phyloP scores from a whole-genome alignment of 176 grass and related monocot species.

The Musa itinerans region DNA sequence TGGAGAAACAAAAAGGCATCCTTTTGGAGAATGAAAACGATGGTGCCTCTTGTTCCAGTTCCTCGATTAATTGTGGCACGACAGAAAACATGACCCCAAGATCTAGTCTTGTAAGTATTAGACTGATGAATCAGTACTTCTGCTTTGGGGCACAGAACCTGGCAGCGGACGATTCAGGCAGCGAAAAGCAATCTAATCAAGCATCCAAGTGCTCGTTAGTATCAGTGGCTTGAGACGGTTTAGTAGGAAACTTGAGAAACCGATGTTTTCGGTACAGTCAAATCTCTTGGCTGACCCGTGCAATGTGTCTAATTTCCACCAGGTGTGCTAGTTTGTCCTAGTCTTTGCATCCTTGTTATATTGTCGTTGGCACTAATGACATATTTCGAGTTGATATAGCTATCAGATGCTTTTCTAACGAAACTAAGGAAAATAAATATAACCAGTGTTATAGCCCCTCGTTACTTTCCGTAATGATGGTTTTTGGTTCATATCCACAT shows the following conservation, averaged over 20 bases:
- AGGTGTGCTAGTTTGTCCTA: too few species aligned
- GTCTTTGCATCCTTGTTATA: too few species aligned
- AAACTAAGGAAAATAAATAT: background rate
- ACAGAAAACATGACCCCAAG: slow-evolving; percentile 22
- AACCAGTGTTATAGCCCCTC: background rate
- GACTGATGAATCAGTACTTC: slow-evolving; percentile 67
- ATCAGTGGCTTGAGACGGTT: slow-evolving; percentile 40
- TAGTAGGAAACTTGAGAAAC: background rate
- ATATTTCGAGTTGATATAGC: background rate
- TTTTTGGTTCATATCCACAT: too few species aligned
- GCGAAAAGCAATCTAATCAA: slow-evolving; percentile 30
- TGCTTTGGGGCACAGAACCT: slow-evolving; percentile 84
- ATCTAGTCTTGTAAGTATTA: slow-evolving; percentile 35
- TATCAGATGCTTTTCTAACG: background rate
- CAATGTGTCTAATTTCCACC: background rate
- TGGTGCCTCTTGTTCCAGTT: slow-evolving; percentile 63
- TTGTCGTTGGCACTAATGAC: too few species aligned
- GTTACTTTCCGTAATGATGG: too few species aligned
- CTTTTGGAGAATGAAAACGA: background rate
- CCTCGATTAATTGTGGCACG: slow-evolving; percentile 21
- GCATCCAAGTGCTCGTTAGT: slow-evolving; percentile 51
- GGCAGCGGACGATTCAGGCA: slow-evolving; percentile 30
- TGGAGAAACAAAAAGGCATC: slow-evolving; percentile 39
- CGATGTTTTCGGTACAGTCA: too few species aligned
- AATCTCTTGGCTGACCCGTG: background rate